Percentiles rank a stretch among this genome's conserved stretches.
Conservation (phyloP, 805 yeast genomes). For the Starmerella bombi region DNA sequence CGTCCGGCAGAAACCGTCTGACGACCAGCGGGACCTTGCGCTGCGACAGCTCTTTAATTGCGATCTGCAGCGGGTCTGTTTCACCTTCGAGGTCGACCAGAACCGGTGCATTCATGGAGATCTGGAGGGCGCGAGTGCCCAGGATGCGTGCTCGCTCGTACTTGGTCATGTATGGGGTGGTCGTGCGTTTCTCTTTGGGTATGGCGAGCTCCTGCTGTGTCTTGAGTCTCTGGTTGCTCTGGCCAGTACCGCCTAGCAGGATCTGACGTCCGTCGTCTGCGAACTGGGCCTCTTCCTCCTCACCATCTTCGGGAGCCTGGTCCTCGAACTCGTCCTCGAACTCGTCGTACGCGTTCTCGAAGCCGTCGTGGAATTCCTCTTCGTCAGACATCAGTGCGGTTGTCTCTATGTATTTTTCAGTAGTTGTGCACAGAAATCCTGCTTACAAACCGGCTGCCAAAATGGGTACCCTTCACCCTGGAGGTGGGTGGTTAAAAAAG, state of each 20-base stretch:
- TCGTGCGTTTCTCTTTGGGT: constrained; percentile 74
- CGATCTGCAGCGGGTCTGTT: constrained; percentile 95
- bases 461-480: too few relatives aligned
- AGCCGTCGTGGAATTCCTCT: constrained; percentile 41
- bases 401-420: not conserved
- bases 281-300: constrained; percentile 26
- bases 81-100: constrained; percentile 97
- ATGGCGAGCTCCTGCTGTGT: constrained; percentile 72
- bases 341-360: constrained; percentile 57
- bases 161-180: constrained; percentile 98
- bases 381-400: constrained; percentile 33
- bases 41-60: constrained; percentile 92
- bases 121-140: constrained; percentile 95
- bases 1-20: constrained; percentile 93
- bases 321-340: constrained; percentile 67
- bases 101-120: constrained; percentile 96
- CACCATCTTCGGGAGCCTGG: constrained; percentile 40
- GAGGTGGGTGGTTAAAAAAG: not conserved
- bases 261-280: constrained; percentile 63
- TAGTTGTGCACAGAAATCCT: too few relatives aligned
- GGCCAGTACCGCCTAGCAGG: constrained; percentile 43
- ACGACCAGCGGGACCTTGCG: constrained; percentile 90
- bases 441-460: too few relatives aligned
- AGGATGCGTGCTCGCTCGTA: constrained; percentile 95
- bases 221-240: constrained; percentile 37